These are phyloP conservation scores for Pseudognaphalium luteoalbum DNA, from an alignment of 129 eudicot genomes.

Conservation along the genomic window DNA sequence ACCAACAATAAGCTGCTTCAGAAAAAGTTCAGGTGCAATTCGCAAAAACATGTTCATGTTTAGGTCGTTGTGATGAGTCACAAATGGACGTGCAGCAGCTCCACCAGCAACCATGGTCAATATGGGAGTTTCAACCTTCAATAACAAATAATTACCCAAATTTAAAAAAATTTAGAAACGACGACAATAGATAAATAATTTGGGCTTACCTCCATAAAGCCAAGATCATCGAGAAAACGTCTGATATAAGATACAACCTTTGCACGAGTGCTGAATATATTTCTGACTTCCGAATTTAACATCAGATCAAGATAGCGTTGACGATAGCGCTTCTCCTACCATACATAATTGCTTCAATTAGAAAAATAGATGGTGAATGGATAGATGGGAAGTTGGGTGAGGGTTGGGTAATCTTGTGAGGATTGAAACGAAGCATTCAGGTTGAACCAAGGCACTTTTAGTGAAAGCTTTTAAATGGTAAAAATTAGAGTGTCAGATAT, in stretches of 20 bases:
- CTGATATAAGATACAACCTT: constrained; percentile 64
- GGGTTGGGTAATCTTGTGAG: no score
- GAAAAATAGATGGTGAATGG: no score
- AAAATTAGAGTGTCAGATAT: no score
- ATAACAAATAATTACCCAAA: not conserved
- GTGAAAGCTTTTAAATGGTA: no score
- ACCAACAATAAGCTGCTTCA: constrained; percentile 91
- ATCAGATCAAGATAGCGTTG: constrained; percentile 88
- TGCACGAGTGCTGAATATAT: constrained; percentile 80
- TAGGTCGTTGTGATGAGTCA: constrained; percentile 85
- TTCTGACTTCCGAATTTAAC: constrained; percentile 74
- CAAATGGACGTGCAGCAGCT: constrained; percentile 97
- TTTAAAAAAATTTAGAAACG: no score
- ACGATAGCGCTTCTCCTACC: constrained; percentile 90
- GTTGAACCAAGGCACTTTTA: no score
- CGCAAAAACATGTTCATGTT: constrained; percentile 89
- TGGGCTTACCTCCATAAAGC: constrained; percentile 69
- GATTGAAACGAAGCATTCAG: no score
- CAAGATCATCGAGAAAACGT: constrained; percentile 66
- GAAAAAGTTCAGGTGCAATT: constrained; percentile 89
- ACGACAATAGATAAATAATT: not conserved
- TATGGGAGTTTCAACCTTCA: constrained; percentile 96
- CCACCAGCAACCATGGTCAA: constrained; percentile 99
- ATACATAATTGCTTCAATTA: not conserved
- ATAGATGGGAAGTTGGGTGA: not conserved